These are phyloP conservation scores for Melastoma candidum DNA, from an alignment of 441 rosid species.

Conservation along the genomic window DNA sequence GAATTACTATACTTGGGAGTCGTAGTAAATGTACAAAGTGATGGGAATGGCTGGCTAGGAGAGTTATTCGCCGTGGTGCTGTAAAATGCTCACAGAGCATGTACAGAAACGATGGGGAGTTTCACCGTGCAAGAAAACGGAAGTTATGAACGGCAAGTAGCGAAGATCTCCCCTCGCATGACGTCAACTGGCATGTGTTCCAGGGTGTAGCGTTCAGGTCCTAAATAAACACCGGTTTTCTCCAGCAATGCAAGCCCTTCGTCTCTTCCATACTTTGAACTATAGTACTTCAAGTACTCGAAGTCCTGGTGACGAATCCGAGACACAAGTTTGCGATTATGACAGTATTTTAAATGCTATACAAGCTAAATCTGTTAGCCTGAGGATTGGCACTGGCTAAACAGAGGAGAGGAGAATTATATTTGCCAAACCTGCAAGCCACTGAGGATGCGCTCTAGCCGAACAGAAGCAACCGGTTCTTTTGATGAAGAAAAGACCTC, in stretches of 20 bases:
- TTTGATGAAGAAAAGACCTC: slow-evolving; percentile 82
- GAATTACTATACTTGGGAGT: too few species aligned
- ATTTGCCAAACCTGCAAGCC: slow-evolving; percentile 70
- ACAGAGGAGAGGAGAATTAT: not conserved
- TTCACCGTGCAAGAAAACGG: not conserved
- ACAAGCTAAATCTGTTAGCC: too few species aligned
- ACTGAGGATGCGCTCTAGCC: slow-evolving; percentile 87
- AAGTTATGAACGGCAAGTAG: slow-evolving; percentile 41
- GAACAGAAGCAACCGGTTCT: slow-evolving; percentile 77
- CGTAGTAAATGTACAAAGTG: too few species aligned
- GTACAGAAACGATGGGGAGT: not conserved
- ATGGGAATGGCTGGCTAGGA: too few species aligned
- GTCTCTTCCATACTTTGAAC: slow-evolving; percentile 67
- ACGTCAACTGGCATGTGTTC: slow-evolving; percentile 83
- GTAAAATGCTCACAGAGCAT: not conserved
- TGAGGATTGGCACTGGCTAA: too few species aligned
- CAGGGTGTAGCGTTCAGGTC: slow-evolving; percentile 78
- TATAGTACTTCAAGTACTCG: slow-evolving; percentile 74
- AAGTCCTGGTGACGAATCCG: slow-evolving; percentile 36
- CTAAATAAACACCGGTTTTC: slow-evolving; percentile 72
- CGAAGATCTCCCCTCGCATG: slow-evolving; percentile 84
- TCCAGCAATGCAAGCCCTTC: slow-evolving; percentile 71
- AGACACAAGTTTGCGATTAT: too few species aligned
- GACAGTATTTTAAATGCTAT: too few species aligned
- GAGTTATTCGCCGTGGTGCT: too few species aligned